Base-by-base conservation (phyloP, 148 eudicot species). In the Drosera capensis region DNA sequence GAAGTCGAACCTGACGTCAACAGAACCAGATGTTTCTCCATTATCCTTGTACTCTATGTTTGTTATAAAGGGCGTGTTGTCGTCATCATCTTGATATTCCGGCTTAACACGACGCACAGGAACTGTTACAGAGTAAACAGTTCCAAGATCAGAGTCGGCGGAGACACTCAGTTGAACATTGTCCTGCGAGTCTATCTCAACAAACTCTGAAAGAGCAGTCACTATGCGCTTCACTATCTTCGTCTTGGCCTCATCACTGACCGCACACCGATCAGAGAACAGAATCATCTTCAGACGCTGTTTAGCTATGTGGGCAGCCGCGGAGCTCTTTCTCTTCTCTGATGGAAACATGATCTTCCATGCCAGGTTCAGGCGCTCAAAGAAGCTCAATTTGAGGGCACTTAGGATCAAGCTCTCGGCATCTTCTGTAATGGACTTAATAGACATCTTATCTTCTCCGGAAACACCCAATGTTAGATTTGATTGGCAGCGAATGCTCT, bases 271-370 rank as follows among this genome's bases (percentile, higher is more conserved):
- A 60, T 90, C 99, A 28, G 95, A 77, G 71, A 85, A 90, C 25
- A 90, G 73, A 57, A 90, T 90, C 99, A 90, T 90, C 62, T 77
- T 81, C 56, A 90, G 30, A 14, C 99, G 78, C 54, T 90, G 99
- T 63, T 90, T 90, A 40, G 99, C 99, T 24, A 85, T 77, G 52
- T 69, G 71, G 15, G 99, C 99, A 23, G 78, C 79, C 6, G 99
- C 78, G 53, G 49, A 78, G 52, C 46, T 74, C 51, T 47, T 66
- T 14, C 67, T 20, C 25, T 60, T 44, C n/a, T 74, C 57, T 40
- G 95, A 54, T 7, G 99, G 95, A 40, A 90, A 84, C 22, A 90
- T 61, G 26, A 90, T 81, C 68, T 79, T 81, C 99, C 99, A 90
- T 4, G 99, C 99, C 46, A 90, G 63, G 76, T 57, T 73, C 29